A percentile compares a stretch with the other conserved stretches of the same genome.
These are phyloP conservation scores for Hanseniaspora singularis DNA, from an alignment of 805 yeast species.

Conservation along the genomic window DNA sequence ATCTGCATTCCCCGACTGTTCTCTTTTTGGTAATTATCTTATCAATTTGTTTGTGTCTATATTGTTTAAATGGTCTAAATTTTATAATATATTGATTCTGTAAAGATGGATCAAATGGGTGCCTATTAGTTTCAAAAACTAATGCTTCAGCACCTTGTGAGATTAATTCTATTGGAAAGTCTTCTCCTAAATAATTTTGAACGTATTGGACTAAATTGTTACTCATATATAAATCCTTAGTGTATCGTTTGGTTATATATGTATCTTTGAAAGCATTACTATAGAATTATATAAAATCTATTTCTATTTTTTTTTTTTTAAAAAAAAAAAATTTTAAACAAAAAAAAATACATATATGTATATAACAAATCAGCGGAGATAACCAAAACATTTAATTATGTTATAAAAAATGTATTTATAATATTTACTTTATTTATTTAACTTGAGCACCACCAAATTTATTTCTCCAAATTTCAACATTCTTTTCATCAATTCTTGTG, in stretches of 20 bases:
- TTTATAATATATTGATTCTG: slow-evolving; percentile 48
- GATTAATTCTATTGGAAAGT: slow-evolving; percentile 41
- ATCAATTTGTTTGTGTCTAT: slow-evolving; percentile 78
- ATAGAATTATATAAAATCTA: not conserved
- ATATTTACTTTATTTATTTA: slow-evolving; percentile 1
- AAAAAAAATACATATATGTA: too few relatives aligned
- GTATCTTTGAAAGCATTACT: too few relatives aligned
- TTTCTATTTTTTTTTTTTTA: too few relatives aligned
- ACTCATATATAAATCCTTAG: not conserved
- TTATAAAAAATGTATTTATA: too few relatives aligned
- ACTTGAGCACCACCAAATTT: slow-evolving; percentile 72
- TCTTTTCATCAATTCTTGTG: slow-evolving; percentile 80
- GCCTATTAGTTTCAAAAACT: slow-evolving; percentile 49
- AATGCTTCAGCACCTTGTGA: slow-evolving; percentile 92
- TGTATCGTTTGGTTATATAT: not conserved
- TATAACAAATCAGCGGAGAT: not conserved
- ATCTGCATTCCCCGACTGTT: slow-evolving; percentile 73
- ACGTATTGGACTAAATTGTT: slow-evolving; percentile 37
- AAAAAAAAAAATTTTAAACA: too few relatives aligned
- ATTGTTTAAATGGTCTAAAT: slow-evolving; percentile 80
- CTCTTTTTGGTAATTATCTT: slow-evolving; percentile 62
- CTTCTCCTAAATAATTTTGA: slow-evolving; percentile 32
- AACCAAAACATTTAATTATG: not conserved
- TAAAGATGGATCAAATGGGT: slow-evolving; percentile 48
- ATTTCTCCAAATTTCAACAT: slow-evolving; percentile 74